These are phyloP conservation scores for Thinopyrum elongatum DNA, from an alignment of 176 grass and related monocot genomes.

Conservation along the genomic window DNA sequence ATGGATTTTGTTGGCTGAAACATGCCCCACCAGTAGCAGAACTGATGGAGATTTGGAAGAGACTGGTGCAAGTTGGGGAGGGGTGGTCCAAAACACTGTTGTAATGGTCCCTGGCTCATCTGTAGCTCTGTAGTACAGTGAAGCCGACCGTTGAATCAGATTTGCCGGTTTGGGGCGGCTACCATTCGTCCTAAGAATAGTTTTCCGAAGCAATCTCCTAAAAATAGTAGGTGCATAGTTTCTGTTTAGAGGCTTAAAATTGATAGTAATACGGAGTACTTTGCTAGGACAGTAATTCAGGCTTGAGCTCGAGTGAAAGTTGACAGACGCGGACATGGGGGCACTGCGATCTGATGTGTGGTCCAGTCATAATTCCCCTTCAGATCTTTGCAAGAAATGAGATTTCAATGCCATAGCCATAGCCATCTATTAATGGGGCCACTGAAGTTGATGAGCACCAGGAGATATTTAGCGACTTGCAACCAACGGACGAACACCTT, in stretches of 20 bases:
- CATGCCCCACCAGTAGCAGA: neutral
- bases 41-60: neutral
- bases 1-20: conserved; percentile 17
- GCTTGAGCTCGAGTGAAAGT: neutral
- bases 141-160: neutral
- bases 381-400: conserved; percentile 3
- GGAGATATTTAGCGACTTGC: neutral
- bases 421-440: neutral
- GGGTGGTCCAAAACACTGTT: neutral
- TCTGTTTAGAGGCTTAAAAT: neutral
- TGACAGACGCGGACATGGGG: neutral
- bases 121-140: neutral
- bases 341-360: conserved; percentile 7
- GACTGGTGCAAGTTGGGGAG: neutral
- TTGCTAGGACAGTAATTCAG: neutral
- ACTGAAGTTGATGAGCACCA: neutral
- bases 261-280: neutral
- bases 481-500: neutral
- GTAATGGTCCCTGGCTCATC: neutral
- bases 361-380: conserved; percentile 25
- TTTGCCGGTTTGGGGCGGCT: neutral
- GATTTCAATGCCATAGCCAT: neutral
- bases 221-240: neutral
- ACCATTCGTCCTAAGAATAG: neutral
- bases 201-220: neutral